These are phyloP conservation scores for Lachancea dasiensis DNA, from an alignment of 805 yeast genomes.

Conservation along the genomic window DNA sequence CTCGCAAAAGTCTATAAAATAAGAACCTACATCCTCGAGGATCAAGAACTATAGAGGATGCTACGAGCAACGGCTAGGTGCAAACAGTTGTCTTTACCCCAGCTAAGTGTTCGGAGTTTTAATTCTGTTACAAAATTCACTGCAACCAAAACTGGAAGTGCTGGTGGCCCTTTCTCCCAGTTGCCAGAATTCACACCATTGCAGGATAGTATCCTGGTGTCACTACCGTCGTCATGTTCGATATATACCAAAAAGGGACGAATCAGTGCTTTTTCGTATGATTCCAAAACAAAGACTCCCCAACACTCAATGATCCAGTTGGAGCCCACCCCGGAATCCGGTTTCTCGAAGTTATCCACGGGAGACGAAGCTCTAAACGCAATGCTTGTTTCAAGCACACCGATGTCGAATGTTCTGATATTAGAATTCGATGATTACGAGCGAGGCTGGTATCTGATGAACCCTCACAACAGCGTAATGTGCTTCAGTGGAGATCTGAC, in stretches of 20 bases:
- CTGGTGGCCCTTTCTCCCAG: slow-evolving; percentile 30
- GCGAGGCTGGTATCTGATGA: slow-evolving; percentile 21
- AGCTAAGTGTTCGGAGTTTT: background rate
- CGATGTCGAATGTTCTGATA: slow-evolving; percentile 23
- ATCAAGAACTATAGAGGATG: too few relatives aligned
- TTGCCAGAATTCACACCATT: slow-evolving; percentile 20
- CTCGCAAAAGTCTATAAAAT: too few relatives aligned
- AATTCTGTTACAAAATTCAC: slow-evolving; percentile 13
- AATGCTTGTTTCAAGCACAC: slow-evolving; percentile 26
- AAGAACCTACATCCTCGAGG: too few relatives aligned
- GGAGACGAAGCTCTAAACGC: slow-evolving; percentile 24
- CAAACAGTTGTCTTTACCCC: too few relatives aligned
- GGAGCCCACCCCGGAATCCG: slow-evolving; percentile 9
- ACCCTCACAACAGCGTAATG: slow-evolving; percentile 15
- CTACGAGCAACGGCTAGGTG: too few relatives aligned
- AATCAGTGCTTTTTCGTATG: slow-evolving; percentile 16
- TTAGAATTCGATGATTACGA: slow-evolving; percentile 21
- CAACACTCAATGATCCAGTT: slow-evolving; percentile 15
- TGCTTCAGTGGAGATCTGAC: slow-evolving; percentile 25
- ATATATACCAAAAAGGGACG: slow-evolving; percentile 18
- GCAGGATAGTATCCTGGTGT: slow-evolving; percentile 19
- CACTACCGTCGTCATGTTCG: slow-evolving; percentile 20
- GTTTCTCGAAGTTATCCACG: slow-evolving; percentile 15
- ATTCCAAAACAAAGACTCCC: slow-evolving; percentile 5
- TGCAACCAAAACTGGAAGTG: slow-evolving; percentile 21